Percentiles rank a stretch among this genome's conserved stretches.
Conservation (phyloP, 2,329 filamentous ascomycete genomes). For the Drechmeria coniospora region DNA sequence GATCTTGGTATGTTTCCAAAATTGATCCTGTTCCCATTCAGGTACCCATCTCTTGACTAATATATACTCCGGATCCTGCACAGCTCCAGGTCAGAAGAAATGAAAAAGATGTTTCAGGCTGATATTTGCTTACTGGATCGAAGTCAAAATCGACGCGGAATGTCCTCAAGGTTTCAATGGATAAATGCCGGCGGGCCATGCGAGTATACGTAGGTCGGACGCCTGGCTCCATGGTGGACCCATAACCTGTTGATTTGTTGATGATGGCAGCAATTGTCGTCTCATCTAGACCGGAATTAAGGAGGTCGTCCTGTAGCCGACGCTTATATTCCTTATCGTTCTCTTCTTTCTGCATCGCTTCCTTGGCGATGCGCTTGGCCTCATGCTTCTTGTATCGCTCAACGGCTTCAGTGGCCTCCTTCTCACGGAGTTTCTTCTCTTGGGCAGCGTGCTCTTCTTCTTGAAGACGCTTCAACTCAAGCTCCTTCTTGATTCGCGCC, state of each 20-base stretch:
- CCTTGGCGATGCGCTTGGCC: conserved; percentile 28
- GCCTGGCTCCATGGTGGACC: conserved; percentile 10
- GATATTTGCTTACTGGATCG: conserved; percentile 39
- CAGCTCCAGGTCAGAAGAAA: conserved; percentile 14
- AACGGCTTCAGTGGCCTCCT: conserved; percentile 31
- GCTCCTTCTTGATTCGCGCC: conserved; percentile 34
- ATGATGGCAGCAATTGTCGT: conserved; percentile 43
- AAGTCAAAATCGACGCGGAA: conserved; percentile 42
- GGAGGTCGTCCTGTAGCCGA: conserved; percentile 40
- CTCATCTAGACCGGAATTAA: conserved; percentile 42
- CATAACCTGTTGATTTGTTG: conserved; percentile 34
- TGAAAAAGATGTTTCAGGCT: background rate
- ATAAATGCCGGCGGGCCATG: conserved; percentile 46
- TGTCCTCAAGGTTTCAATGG: conserved; percentile 41
- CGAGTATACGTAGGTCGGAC: conserved; percentile 43
- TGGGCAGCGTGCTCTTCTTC: conserved; percentile 27
- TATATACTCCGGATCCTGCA: conserved; percentile 50
- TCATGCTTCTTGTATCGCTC: conserved; percentile 35
- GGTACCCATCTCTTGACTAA: conserved; percentile 61
- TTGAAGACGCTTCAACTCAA: conserved; percentile 32
- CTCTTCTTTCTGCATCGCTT: conserved; percentile 31
- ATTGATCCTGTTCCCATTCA: conserved; percentile 53
- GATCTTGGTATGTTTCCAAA: conserved; percentile 56
- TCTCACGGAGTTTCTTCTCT: conserved; percentile 28
- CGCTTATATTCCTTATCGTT: conserved; percentile 38